Evolutionary conservation across 495 filamentous ascomycete species (phyloP), one percentile per base, ranked within the genome.

Genomic region (Penicillium riverlandense): DNA sequence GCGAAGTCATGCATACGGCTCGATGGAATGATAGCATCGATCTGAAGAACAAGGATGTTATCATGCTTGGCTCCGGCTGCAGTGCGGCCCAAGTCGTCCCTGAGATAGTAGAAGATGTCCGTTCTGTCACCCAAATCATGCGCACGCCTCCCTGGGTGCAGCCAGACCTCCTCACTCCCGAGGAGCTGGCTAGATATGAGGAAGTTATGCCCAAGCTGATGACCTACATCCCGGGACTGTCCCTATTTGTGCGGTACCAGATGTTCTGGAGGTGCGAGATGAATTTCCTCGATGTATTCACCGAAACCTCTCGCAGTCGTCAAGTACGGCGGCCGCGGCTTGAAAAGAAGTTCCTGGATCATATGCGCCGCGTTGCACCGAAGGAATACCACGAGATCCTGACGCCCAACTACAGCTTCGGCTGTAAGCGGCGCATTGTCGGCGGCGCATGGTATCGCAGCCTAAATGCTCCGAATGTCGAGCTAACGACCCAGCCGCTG

Each of bases 361-460:
- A 77, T 29, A 75, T 85, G 67, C 69, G 70, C 41, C 50, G 47
- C 8, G 58, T 50, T 1, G 71, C 71, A 1, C 82, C 82, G 0
- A 58, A 72, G 40, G 75, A 82, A 54, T 86, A 85, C 44, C 77
- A 80, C 42, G 74, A 83, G 28, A 75, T 85, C 3, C 53, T 86
- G 1, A 76, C 74, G 6, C 82, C 82, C 1, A 65, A 84, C 46
- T 85, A 82, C 47, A 59, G 65, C 8, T 57, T 84, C 11, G 78
- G 76, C 11, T 86, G 82, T 62, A 86, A 86, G 48, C 64, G 78
- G 38, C 62, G 76, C 4, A 65, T 86, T 35, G 70, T 76, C 40
- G 80, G 83, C 39, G 66, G 65, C 2, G 54, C 54, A 7, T 86
- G 83, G 76, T 71, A 79, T 35, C 54, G 58, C 8, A 66, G 67